Conservation (phyloP, 768 basidiomycete species). For the Xerocomellus intermedius region DNA sequence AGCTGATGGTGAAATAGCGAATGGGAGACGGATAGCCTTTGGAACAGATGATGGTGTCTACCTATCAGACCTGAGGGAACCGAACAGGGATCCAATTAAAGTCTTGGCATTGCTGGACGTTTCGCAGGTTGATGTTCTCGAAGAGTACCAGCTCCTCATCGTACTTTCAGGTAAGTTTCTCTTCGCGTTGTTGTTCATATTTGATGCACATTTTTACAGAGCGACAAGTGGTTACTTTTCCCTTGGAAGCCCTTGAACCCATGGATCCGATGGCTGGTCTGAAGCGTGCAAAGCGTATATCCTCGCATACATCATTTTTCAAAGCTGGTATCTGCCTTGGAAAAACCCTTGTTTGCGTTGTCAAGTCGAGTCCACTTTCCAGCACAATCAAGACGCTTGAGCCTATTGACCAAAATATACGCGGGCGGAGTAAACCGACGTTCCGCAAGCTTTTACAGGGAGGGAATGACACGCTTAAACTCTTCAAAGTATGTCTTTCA, state of each 20-base stretch:
- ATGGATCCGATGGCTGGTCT: slow-evolving; percentile 88
- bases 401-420: slow-evolving; percentile 86
- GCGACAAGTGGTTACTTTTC: slow-evolving; percentile 94
- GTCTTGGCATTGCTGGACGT: slow-evolving; percentile 89
- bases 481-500: slow-evolving; percentile 68
- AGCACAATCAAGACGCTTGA: slow-evolving; percentile 98
- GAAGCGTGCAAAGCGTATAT: slow-evolving; percentile 92
- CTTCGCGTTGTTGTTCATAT: neutral
- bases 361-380: slow-evolving; percentile 91
- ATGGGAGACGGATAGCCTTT: slow-evolving; percentile 84
- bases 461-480: slow-evolving; percentile 88
- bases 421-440: slow-evolving; percentile 82
- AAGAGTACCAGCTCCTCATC: slow-evolving; percentile 92
- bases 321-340: slow-evolving; percentile 93
- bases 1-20: slow-evolving; percentile 45
- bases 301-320: slow-evolving; percentile 96
- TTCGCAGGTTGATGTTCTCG: slow-evolving; percentile 91
- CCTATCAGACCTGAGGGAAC: slow-evolving; percentile 80
- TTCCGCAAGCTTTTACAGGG: slow-evolving; percentile 94
- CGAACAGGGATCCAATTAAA: slow-evolving; percentile 79
- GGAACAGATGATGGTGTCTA: slow-evolving; percentile 99
- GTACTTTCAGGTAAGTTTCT: slow-evolving; percentile 85
- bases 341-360: slow-evolving; percentile 90
- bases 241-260: slow-evolving; percentile 87
- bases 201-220: slow-evolving; percentile 47